Percentiles rank a stretch among this genome's conserved stretches.
These are phyloP conservation scores for Leishmania braziliensis DNA, from an alignment of 208 protist species.

Conservation along the genomic window DNA sequence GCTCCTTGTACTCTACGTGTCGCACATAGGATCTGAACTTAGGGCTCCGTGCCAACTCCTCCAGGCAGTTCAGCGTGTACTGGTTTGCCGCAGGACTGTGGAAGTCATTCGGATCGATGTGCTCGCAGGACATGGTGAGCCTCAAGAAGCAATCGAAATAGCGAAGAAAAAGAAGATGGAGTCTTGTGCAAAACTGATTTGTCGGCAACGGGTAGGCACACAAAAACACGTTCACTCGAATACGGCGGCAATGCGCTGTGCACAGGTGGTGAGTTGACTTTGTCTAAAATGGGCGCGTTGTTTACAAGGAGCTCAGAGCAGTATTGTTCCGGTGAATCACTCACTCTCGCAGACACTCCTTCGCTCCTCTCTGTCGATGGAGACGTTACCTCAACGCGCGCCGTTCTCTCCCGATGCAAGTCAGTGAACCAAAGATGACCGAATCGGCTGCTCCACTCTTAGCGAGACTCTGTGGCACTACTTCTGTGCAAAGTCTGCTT, in stretches of 20 bases:
- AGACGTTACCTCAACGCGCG: neutral
- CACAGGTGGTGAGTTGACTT: neutral
- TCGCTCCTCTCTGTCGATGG: neutral
- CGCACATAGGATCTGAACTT: constrained; percentile 57
- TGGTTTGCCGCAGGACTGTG: constrained; percentile 55
- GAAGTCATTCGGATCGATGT: constrained; percentile 60
- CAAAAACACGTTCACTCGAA: neutral
- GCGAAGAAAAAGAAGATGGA: neutral
- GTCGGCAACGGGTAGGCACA: neutral
- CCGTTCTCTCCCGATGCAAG: neutral
- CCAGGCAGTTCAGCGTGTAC: constrained; percentile 65
- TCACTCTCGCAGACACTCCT: neutral
- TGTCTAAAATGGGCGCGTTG: neutral
- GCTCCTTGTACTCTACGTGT: constrained; percentile 68
- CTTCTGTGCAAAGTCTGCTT: neutral
- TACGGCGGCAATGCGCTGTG: neutral
- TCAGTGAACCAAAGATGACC: neutral
- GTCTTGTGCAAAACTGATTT: neutral
- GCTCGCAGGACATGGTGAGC: constrained; percentile 41
- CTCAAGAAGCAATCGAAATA: neutral
- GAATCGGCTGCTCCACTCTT: neutral
- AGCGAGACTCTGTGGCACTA: neutral
- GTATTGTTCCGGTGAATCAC: neutral
- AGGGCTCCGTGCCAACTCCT: constrained; percentile 48
- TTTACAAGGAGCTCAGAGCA: neutral